Base-by-base conservation (phyloP, 2,329 filamentous ascomycete species). In the Camillea tinctor region DNA sequence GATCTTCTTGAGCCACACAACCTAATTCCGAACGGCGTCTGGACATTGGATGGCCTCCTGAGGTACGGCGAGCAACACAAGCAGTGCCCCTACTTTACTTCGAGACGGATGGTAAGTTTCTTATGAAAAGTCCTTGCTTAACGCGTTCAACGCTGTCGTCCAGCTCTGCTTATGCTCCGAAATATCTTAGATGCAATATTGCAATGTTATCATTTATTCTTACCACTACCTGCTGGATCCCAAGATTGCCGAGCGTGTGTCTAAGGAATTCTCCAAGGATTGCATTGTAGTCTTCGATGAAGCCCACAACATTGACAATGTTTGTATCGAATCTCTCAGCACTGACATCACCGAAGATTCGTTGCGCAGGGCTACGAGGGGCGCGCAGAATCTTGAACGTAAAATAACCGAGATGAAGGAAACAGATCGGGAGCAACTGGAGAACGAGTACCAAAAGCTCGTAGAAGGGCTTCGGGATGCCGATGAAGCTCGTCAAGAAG, bases 151-250 rank as follows among this genome's bases (percentile, higher is more conserved):
- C 7, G 24, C 24, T 52, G 56, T 24, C 15, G 50, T 17, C n/a
- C 15, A 44, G 11, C 36, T 15, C 13, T 44, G 55, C 58, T 63
- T 13, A 66, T 62, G 21, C 65, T 62, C 55, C 23, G 15, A 53
- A 26, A 23, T 48, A 30, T 8, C 30, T 15, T 65, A 93, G 90
- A 98, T 99, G 94, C 90, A 95, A 70, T 98, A 93, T 73, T 99
- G 95, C 83, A 98, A 99, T 74, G 93, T 99, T 72, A 97, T 99
- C 71, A 99, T 99, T 67, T 99, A 99, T 79, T 99, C 95, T 0
- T 99, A 99, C 73, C 95, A 99, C 76, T 99, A 99, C 72, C 85
- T 99, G 2, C 85, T 99, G 17, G 96, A 99, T 70, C 95, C 95
- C 2, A 99, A 99, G 74, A 99, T 99, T 69, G 95, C 95, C 13